Evolutionary conservation across 2,329 filamentous ascomycete genomes (phyloP).

Genomic region (Alternaria triticimaculans): DNA sequence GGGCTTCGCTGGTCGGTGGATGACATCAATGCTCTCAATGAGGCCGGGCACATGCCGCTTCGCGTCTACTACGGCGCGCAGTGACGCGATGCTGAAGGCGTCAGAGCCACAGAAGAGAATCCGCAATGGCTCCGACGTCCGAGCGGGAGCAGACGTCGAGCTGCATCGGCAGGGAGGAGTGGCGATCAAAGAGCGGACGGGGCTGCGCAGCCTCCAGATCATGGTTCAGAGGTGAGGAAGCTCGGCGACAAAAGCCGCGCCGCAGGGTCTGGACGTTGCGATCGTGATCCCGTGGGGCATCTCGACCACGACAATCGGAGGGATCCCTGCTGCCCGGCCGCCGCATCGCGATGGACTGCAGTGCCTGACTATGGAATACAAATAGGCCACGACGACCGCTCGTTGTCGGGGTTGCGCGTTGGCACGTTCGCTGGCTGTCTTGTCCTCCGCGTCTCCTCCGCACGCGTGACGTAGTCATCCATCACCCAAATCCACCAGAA

Average conservation of each 20-base stretch:
- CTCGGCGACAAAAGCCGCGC: constrained; percentile 9
- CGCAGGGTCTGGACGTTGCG: constrained; percentile 3
- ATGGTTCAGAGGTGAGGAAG: constrained; percentile 12
- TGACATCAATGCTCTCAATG: constrained; percentile 78
- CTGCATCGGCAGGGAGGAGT: constrained; percentile 11
- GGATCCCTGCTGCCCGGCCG: constrained; percentile 3
- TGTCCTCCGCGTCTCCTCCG: constrained; percentile 1
- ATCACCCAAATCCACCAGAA: neutral
- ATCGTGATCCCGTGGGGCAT: constrained; percentile 18
- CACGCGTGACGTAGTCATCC: constrained; percentile 13
- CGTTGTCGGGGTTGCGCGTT: neutral
- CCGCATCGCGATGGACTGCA: constrained; percentile 3
- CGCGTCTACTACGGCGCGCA: constrained; percentile 72
- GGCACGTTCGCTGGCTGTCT: neutral
- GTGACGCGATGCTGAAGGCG: constrained; percentile 80
- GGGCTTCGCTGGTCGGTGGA: constrained; percentile 80
- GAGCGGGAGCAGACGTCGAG: constrained; percentile 15
- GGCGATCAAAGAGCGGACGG: constrained; percentile 27
- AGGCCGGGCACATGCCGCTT: constrained; percentile 47
- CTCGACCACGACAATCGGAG: constrained; percentile 5
- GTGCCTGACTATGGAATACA: constrained; percentile 4
- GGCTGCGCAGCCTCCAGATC: constrained; percentile 24
- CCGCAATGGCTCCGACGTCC: constrained; percentile 64
- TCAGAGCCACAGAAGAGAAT: constrained; percentile 97
- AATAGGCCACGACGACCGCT: constrained; percentile 9